phyloP scores from a whole-genome alignment of 306 rosid species.

The Ceratonia siliqua region DNA sequence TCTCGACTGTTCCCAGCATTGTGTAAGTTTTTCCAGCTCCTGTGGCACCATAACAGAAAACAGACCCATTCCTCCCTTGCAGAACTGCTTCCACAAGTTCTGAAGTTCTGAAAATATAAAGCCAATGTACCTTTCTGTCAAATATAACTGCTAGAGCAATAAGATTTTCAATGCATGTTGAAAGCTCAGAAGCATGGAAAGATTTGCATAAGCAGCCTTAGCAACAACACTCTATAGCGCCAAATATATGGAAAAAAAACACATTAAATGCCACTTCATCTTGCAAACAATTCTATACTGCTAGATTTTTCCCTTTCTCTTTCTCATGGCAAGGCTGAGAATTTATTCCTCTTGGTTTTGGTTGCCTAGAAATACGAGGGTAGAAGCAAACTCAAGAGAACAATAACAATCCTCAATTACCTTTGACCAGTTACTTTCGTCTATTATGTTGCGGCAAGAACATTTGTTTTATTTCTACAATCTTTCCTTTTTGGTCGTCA shows the following conservation, averaged over 20 bases:
- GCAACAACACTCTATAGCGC: background rate
- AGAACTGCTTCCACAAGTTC: conserved; percentile 93
- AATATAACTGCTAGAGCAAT: conserved; percentile 4
- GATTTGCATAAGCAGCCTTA: background rate
- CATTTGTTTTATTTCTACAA: background rate
- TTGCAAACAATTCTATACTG: background rate
- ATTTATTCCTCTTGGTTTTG: background rate
- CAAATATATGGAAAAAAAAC: background rate
- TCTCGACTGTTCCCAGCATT: conserved; percentile 91
- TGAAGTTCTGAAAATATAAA: conserved; percentile 61
- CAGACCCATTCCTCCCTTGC: conserved; percentile 96
- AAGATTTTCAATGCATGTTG: conserved; percentile 16
- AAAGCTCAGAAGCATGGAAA: background rate
- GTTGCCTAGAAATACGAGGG: background rate
- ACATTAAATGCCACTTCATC: background rate
- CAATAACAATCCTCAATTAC: background rate
- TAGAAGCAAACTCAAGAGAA: background rate
- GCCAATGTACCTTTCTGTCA: conserved; percentile 25
- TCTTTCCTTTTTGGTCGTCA: background rate
- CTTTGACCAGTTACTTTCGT: background rate
- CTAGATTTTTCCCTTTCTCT: background rate
- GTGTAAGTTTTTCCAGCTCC: conserved; percentile 99
- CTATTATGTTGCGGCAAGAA: background rate
- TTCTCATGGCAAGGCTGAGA: background rate
- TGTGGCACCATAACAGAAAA: conserved; percentile 94